Base-by-base conservation (phyloP, 176 grass and related monocot species). In the Metroxylon sagu region DNA sequence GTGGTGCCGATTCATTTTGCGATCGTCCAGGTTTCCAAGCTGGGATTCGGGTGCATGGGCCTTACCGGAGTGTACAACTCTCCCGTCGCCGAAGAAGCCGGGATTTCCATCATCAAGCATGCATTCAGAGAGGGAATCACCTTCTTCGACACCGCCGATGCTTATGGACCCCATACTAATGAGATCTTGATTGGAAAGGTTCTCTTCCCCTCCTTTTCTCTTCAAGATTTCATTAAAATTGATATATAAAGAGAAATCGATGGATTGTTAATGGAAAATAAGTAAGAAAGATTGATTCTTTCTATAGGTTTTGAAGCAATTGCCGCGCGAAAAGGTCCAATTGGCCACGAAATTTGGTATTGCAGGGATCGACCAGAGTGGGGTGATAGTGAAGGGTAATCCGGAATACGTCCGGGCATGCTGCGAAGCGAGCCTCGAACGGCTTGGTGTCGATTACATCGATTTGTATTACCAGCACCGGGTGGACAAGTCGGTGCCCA, bases 11-110 rank as follows among this genome's bases (percentile, higher is more conserved):
- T 57, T 57, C n/a, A 2, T 43, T 14, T 15, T 23, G 43, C 6
- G 10, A 4, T 28, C 6, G 18, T 62, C 4, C 27, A 73, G 70
- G 70, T 73, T 12, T 73, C 70, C 18, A 73, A 54, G 52, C 29
- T 73, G 31, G 70, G 70, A 16, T 73, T 73, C 29, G 70, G 70
- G 14, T 73, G 70, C 70, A 73, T 73, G 70, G 52, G 59, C 19
- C 60, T 73, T 25, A 19, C 58, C 2, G 70, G 70, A 21, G 10
- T 54, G 16, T 73, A 63, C 70, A 63, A 73, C 18, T 15, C 57
- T 23, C 58, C 70, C 10, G 56, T 73, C 4, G 16, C 4, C 17
- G 70, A 73, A 6, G 70, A 60, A 16, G 48, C 48, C 48, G 70
- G 59, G 58, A 3, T 73, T 27, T 48, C 70, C 29, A 62, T 64